Conservation (phyloP, 768 basidiomycete species). For the Boletus barrowsii region DNA sequence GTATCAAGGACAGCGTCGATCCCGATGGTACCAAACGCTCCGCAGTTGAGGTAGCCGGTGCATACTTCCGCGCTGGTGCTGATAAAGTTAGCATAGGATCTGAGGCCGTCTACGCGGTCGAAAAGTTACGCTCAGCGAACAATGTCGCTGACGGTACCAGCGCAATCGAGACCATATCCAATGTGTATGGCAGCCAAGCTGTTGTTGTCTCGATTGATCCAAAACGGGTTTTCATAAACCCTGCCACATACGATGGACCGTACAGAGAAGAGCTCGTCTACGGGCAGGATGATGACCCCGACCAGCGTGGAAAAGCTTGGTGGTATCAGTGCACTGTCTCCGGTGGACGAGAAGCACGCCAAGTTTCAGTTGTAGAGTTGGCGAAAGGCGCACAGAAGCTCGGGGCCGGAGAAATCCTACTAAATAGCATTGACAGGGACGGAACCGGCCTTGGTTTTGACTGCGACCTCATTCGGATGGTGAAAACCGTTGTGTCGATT, state of each 20-base stretch:
- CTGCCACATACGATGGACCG: slow-evolving; percentile 61
- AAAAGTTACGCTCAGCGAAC: slow-evolving; percentile 58
- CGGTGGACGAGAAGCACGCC: slow-evolving; percentile 82
- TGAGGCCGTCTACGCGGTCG: slow-evolving; percentile 93
- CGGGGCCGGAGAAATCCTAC: slow-evolving; percentile 91
- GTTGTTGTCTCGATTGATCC: slow-evolving; percentile 98
- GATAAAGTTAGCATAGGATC: slow-evolving; percentile 98
- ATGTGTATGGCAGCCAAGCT: slow-evolving; percentile 89
- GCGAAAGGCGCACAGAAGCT: slow-evolving; percentile 85
- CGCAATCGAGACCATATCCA: slow-evolving; percentile 90
- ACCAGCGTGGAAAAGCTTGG: slow-evolving; percentile 77
- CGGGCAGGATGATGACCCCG: slow-evolving; percentile 41
- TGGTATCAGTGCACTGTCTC: slow-evolving; percentile 99
- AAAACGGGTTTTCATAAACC: slow-evolving; percentile 75
- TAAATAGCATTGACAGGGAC: slow-evolving; percentile 97
- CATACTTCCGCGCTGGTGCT: slow-evolving; percentile 95
- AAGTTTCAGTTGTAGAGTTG: slow-evolving; percentile 87
- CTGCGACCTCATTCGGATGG: slow-evolving; percentile 71
- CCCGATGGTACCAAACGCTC: slow-evolving; percentile 87
- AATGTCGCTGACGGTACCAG: slow-evolving; percentile 66
- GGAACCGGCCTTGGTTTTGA: slow-evolving; percentile 94
- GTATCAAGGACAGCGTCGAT: slow-evolving; percentile 93
- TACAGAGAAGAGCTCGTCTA: slow-evolving; percentile 60
- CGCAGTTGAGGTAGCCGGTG: slow-evolving; percentile 92
- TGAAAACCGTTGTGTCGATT: slow-evolving; percentile 74